These are phyloP conservation scores for Salix dunnii DNA, from an alignment of 345 rosid species.

Conservation along the genomic window DNA sequence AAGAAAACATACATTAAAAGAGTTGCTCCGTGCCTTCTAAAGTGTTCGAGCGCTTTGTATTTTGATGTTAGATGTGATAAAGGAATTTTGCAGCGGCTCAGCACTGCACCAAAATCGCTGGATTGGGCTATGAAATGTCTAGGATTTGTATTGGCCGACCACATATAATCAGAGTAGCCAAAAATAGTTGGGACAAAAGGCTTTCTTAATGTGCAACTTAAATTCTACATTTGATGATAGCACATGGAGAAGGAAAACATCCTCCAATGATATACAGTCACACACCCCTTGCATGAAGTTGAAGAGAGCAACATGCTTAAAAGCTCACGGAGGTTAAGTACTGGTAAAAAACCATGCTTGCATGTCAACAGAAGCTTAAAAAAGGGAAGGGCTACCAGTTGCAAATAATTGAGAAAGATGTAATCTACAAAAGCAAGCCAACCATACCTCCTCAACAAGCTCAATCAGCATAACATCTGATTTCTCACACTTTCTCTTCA, in stretches of 20 bases:
- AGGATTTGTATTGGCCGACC: no score
- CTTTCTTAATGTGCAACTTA: background rate
- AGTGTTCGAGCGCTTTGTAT: no score
- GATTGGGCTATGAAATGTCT: no score
- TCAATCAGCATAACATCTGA: conserved; percentile 69
- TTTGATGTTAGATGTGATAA: no score
- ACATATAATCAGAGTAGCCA: background rate
- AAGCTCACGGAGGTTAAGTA: no score
- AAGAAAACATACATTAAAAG: background rate
- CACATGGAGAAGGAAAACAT: background rate
- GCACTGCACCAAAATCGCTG: no score
- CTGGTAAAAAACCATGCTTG: no score
- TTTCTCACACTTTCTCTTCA: conserved; percentile 84
- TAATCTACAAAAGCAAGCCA: background rate
- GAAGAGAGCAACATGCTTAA: background rate
- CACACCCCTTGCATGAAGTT: background rate
- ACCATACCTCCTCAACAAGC: conserved; percentile 81
- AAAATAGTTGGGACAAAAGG: background rate
- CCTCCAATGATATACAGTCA: background rate
- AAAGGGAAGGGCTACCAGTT: background rate
- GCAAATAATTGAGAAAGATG: background rate
- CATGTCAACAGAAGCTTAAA: no score
- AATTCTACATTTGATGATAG: background rate
- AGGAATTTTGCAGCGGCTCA: no score
- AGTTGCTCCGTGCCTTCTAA: no score